These are phyloP conservation scores for Pachyrhizus erosus DNA, from an alignment of 306 rosid genomes.

Conservation along the genomic window DNA sequence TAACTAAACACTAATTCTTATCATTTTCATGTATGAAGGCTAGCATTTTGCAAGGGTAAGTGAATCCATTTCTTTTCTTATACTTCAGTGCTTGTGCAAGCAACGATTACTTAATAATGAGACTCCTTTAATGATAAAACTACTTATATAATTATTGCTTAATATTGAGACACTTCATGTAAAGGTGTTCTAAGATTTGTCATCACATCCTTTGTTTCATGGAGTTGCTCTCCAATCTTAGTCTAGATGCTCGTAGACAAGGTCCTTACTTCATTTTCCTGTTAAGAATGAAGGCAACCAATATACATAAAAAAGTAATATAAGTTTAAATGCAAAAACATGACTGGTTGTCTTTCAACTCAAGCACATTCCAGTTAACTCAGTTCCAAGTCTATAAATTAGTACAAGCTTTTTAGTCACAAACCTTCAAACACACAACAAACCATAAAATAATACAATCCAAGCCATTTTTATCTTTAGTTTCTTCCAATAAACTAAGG, in stretches of 20 bases:
- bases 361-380: not conserved
- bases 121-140: not conserved
- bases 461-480: not conserved
- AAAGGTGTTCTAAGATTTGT: slow-evolving; percentile 35
- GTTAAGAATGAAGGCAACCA: not conserved
- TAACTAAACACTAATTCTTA: no score
- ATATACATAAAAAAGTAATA: not conserved
- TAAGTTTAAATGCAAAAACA: not conserved
- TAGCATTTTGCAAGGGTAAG: not conserved
- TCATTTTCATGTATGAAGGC: not conserved
- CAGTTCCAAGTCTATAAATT: not conserved
- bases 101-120: not conserved
- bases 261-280: not conserved
- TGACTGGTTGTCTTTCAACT: not conserved
- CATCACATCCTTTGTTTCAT: slow-evolving; percentile 50
- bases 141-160: not conserved
- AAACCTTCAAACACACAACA: not conserved
- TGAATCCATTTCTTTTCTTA: not conserved
- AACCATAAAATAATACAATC: not conserved
- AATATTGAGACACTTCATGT: not conserved
- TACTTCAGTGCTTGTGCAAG: not conserved
- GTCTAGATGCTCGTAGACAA: not conserved
- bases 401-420: not conserved
- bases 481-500: not conserved
- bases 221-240: slow-evolving; percentile 15